Percentiles rank a stretch among this genome's conserved stretches.
Evolutionary conservation across 768 basidiomycete genomes (phyloP).

Genomic region (Amanita muscaria): DNA sequence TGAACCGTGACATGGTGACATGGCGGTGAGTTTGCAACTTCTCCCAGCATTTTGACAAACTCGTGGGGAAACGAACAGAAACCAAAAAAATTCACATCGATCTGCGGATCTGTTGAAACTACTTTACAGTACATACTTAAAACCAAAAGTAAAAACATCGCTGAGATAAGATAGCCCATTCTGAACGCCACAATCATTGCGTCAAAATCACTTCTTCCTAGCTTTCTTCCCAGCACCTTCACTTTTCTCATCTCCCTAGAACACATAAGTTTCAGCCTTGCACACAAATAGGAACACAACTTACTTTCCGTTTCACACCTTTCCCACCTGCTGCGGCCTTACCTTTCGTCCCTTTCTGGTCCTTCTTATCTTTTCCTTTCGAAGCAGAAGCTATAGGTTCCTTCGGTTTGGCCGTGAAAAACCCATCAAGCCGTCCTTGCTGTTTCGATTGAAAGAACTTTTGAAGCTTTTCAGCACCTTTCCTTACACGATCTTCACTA

Average conservation of each 20-base stretch:
- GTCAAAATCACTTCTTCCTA: constrained; percentile 58
- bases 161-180: too few relatives aligned
- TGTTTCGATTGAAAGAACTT: constrained; percentile 87
- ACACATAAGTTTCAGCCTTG: constrained; percentile 4
- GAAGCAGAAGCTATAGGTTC: constrained; percentile 31
- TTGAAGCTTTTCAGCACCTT: constrained; percentile 86
- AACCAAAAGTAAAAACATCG: too few relatives aligned
- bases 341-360: constrained; percentile 29
- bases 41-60: too few relatives aligned
- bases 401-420: constrained; percentile 74
- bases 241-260: constrained; percentile 19
- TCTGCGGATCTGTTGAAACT: too few relatives aligned
- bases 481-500: constrained; percentile 95
- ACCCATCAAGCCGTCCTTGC: constrained; percentile 92
- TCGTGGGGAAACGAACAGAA: too few relatives aligned
- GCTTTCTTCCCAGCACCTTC: constrained; percentile 26
- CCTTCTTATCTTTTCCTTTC: constrained; percentile 17
- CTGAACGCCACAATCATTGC: too few relatives aligned
- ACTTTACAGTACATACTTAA: too few relatives aligned
- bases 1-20: too few relatives aligned
- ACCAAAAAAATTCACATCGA: too few relatives aligned
- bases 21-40: too few relatives aligned
- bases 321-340: constrained; percentile 31
- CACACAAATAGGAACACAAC: neutral
- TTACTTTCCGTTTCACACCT: constrained; percentile 14